Evolutionary conservation across 2,329 filamentous ascomycete genomes (phyloP).

Genomic region (Tothia fuscella): DNA sequence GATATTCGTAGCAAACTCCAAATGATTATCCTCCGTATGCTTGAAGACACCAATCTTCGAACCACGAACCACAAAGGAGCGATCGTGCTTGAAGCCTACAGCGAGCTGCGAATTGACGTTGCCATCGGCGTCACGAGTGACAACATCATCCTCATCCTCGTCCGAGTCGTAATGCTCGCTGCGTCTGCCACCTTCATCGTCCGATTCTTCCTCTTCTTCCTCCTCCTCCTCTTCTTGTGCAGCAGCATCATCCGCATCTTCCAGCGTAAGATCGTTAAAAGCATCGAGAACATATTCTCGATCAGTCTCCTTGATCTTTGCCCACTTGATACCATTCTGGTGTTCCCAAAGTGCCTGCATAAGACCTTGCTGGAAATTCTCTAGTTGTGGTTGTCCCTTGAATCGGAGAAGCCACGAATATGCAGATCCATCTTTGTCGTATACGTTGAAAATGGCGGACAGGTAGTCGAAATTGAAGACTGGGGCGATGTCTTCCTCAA

Average conservation of each 20-base stretch:
- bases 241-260: slow-evolving; percentile 54
- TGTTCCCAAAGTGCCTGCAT: slow-evolving; percentile 97
- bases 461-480: slow-evolving; percentile 98
- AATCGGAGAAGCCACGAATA: slow-evolving; percentile 95
- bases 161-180: slow-evolving; percentile 66
- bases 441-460: slow-evolving; percentile 99
- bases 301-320: slow-evolving; percentile 82
- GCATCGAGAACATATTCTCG: slow-evolving; percentile 90
- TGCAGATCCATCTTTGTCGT: slow-evolving; percentile 73
- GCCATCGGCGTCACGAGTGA: slow-evolving; percentile 56
- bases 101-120: slow-evolving; percentile 89
- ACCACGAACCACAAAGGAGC: slow-evolving; percentile 91
- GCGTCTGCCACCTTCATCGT: slow-evolving; percentile 49
- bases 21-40: slow-evolving; percentile 80
- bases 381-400: slow-evolving; percentile 66
- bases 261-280: slow-evolving; percentile 88
- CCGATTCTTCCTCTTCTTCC: slow-evolving; percentile 49
- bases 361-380: slow-evolving; percentile 82
- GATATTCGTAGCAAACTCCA: slow-evolving; percentile 95
- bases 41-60: slow-evolving; percentile 99
- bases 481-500: slow-evolving; percentile 86
- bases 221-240: slow-evolving; percentile 41
- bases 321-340: slow-evolving; percentile 87
- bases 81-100: slow-evolving; percentile 92
- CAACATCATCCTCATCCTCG: slow-evolving; percentile 69